Base-by-base conservation (phyloP, 345 rosid species). In the Gossypium anomalum region DNA sequence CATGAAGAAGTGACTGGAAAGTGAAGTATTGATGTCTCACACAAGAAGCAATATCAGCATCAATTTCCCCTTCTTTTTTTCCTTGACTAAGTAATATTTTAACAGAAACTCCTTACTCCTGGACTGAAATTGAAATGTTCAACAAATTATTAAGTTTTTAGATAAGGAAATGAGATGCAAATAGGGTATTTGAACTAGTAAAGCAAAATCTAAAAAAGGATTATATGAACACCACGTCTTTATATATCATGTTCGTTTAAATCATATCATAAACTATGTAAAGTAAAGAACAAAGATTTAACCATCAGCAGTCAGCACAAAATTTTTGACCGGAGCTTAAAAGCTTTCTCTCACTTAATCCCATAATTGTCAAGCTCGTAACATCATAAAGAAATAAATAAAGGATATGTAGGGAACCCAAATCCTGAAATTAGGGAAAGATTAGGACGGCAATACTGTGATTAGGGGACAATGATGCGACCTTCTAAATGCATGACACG, bases 401-500 rank as follows among this genome's bases (percentile, higher is more conserved):
- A 5, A 12, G 15, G 4, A 34, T 12, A 17, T 52, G 51, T 27
- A 41, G 75, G 20, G 19, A 38, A 15, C 51, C 49, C 77, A 27
- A 38, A 75, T 65, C 71, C 77, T 65, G 70, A 55, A 75, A 34
- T 75, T 53, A 75, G 49, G 77, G 71, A 20, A 52, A 66, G 77
- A 64, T 38, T 41, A 75, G 51, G 71, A 65, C 71, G 16, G 38
- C 45, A 75, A 55, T 38, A 34, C 10, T 60, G 77, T 63, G 52
- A 34, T 64, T 74, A 52, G 61, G 53, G 38, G 77, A 53, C 77
- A 64, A 64, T 48, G 52, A 65, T 49, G 7, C 52, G 75, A 80
- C 78, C 78, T 71, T 76, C 27, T 41, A 56, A 9, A 15, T 29
- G n/a, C n/a, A 73, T 77, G 16, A 27, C 43, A 58, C 15, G 44